These are phyloP conservation scores for Triadica sebifera DNA, from an alignment of 345 rosid genomes.

Conservation along the genomic window DNA sequence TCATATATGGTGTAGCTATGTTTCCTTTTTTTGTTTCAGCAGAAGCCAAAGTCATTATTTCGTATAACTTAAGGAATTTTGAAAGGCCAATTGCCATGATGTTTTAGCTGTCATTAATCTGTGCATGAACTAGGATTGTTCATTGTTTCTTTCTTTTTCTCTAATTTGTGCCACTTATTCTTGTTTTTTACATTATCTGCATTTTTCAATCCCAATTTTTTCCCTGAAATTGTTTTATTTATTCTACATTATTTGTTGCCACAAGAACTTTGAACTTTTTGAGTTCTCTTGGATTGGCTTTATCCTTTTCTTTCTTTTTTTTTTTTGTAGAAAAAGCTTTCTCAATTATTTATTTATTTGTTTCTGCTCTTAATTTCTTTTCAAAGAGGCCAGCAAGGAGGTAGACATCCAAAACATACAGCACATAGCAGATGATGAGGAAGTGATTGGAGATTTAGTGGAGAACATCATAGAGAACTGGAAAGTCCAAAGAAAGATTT, in stretches of 20 bases:
- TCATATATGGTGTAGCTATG: no score
- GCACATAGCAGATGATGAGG: constrained; percentile 55
- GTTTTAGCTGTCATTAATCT: neutral
- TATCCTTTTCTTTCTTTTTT: neutral
- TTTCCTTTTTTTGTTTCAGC: no score
- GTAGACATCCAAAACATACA: constrained; percentile 52
- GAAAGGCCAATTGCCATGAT: neutral
- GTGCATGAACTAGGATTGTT: neutral
- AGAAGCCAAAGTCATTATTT: neutral
- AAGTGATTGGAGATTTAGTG: constrained; percentile 41
- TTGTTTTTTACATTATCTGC: no score
- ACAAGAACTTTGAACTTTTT: neutral
- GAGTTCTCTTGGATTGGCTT: neutral
- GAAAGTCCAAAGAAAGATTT: constrained; percentile 46
- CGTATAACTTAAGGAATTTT: neutral
- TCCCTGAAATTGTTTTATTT: no score
- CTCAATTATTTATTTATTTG: neutral
- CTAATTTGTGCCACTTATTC: neutral
- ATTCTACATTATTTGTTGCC: no score
- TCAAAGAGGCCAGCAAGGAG: constrained; percentile 46
- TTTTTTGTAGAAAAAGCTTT: neutral
- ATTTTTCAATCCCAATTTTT: neutral
- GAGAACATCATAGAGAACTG: constrained; percentile 51
- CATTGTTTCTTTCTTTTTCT: neutral
- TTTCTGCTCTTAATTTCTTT: constrained; percentile 17